Evolutionary conservation across 108 stramenopile genomes (phyloP), one percentile per base, ranked within the genome.

Genomic region (Nitzschia sp.): DNA sequence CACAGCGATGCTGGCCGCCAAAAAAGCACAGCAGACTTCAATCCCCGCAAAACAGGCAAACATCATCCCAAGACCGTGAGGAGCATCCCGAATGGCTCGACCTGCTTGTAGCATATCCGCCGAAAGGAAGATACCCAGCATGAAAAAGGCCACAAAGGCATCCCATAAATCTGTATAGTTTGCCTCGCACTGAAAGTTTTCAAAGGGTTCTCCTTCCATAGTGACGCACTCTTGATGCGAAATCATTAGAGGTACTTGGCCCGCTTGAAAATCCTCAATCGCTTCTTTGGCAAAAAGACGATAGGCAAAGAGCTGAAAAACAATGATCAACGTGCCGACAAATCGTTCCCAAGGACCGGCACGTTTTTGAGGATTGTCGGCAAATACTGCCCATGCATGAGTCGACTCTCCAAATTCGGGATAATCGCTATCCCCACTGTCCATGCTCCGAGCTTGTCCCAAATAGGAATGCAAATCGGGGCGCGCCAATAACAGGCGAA

Each of bases 301-400:
- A 52, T 80, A 80, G 1, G 79, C 71, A 57, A 75, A 76, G 19
- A 80, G 31, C 62, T 80, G 79, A 58, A 80, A 80, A 16, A 46
- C 23, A 9, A 80, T 76, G 53, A 80, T 76, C 27, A 76, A 28
- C 25, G 67, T 63, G 15, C 79, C 79, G 21, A 80, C 79, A 21
- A 71, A 9, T 52, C 79, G 69, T 67, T 80, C 79, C 26, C 66
- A 56, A 0, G 36, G 44, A 1, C 38, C 41, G 23, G 74, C 74
- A 13, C 53, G 35, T 38, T 63, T 64, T 45, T 72, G 52, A 8
- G 74, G 74, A 58, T 76, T 19, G 30, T 65, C 79, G 0, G 79
- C 79, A 61, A 71, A 76, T 2, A 80, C 48, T 1, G 75, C 74
- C 79, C 79, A 80, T 0, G 79, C 79, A 61, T 71, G 69, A 1